A percentile compares a stretch with the other conserved stretches of the same genome.
phyloP scores from a whole-genome alignment of 805 yeast genomes.

The Kuraishia borneana region DNA sequence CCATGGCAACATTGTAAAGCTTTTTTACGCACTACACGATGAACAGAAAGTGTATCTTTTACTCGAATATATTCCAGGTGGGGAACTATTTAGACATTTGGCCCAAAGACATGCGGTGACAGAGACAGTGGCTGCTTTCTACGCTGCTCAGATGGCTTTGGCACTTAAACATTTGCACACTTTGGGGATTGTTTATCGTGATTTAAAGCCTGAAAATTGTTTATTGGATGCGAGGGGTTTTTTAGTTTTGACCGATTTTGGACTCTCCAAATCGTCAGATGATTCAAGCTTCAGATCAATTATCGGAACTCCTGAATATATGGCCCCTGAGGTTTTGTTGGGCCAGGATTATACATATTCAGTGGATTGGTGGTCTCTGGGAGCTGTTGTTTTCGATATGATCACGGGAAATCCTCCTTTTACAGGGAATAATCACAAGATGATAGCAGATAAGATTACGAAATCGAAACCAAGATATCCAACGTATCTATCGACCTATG shows the following conservation, averaged over 20 bases:
- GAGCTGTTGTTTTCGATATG: slow-evolving; percentile 72
- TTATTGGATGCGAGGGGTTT: slow-evolving; percentile 67
- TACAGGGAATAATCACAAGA: slow-evolving; percentile 72
- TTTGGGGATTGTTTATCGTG: slow-evolving; percentile 79
- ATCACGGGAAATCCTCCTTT: slow-evolving; percentile 83
- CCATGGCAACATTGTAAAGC: slow-evolving; percentile 79
- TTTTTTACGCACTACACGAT: slow-evolving; percentile 81
- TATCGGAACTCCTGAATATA: slow-evolving; percentile 73
- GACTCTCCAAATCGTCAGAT: slow-evolving; percentile 44
- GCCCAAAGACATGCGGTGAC: slow-evolving; percentile 32
- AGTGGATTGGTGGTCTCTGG: slow-evolving; percentile 91
- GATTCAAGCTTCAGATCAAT: slow-evolving; percentile 44
- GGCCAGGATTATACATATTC: slow-evolving; percentile 69
- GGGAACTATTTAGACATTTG: slow-evolving; percentile 65
- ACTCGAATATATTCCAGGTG: slow-evolving; percentile 80
- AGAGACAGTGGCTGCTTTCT: slow-evolving; percentile 64
- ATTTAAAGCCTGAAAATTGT: slow-evolving; percentile 85
- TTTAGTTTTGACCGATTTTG: slow-evolving; percentile 77
- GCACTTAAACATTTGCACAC: slow-evolving; percentile 69
- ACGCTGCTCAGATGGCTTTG: slow-evolving; percentile 70
- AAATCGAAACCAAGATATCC: slow-evolving; percentile 59
- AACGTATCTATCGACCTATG: slow-evolving; percentile 65
- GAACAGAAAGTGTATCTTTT: slow-evolving; percentile 61
- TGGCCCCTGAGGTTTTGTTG: slow-evolving; percentile 82
- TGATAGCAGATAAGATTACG: slow-evolving; percentile 65